Evolutionary conservation across 2,329 filamentous ascomycete species (phyloP).

Genomic region (Fusarium goolgardi): DNA sequence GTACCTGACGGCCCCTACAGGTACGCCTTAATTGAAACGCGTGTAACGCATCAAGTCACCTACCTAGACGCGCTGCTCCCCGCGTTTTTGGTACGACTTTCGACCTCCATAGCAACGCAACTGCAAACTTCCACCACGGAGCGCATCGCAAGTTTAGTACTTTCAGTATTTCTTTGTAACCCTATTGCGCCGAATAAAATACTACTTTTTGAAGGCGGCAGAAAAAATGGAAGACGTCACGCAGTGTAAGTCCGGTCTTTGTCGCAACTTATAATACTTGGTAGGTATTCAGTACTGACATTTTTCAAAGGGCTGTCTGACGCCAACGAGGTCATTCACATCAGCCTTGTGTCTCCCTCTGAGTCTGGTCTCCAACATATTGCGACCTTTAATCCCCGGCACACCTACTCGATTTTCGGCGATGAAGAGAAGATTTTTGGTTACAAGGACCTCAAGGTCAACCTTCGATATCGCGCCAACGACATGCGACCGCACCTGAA

Average conservation of each 20-base stretch:
- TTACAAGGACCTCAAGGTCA: slow-evolving; percentile 83
- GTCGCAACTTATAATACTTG: background rate
- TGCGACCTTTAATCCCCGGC: slow-evolving; percentile 81
- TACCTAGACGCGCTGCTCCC: slow-evolving; percentile 11
- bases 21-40: slow-evolving; percentile 40
- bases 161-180: background rate
- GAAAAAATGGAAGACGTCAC: slow-evolving; percentile 49
- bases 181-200: slow-evolving; percentile 3
- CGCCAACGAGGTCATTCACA: slow-evolving; percentile 70
- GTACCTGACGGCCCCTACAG: background rate
- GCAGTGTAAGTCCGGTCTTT: slow-evolving; percentile 49
- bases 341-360: slow-evolving; percentile 68
- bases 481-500: slow-evolving; percentile 84
- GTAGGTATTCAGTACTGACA: slow-evolving; percentile 35
- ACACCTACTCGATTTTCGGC: slow-evolving; percentile 92
- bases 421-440: slow-evolving; percentile 94
- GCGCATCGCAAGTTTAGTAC: slow-evolving; percentile 15
- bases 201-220: background rate
- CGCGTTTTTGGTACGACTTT: slow-evolving; percentile 30
- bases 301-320: slow-evolving; percentile 64
- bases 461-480: slow-evolving; percentile 72
- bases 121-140: slow-evolving; percentile 15
- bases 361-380: slow-evolving; percentile 65
- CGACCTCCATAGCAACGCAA: slow-evolving; percentile 27
- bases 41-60: slow-evolving; percentile 1